Conservation (phyloP, 441 rosid species). For the Gossypium davidsonii region DNA sequence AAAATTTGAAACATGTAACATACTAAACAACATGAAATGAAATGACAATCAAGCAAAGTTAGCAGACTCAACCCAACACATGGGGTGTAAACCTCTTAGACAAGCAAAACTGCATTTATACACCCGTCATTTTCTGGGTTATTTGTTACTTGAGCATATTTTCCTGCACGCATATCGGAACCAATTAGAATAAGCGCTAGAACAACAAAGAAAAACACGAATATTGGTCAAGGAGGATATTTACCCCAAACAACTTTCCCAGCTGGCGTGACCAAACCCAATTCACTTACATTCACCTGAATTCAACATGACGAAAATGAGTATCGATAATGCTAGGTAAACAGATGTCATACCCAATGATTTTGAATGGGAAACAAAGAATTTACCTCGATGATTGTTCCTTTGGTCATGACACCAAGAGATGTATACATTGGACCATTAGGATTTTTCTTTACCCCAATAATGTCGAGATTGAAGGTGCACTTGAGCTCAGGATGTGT, state of each 20-base stretch:
- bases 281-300: slow-evolving; percentile 90
- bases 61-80: background rate
- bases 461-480: slow-evolving; percentile 83
- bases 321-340: background rate
- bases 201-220: background rate
- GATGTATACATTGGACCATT: slow-evolving; percentile 93
- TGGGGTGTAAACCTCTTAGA: slow-evolving; percentile 30
- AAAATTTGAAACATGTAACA: background rate
- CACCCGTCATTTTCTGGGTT: slow-evolving; percentile 93
- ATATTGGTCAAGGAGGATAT: background rate
- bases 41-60: background rate
- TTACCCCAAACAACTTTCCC: slow-evolving; percentile 97
- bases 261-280: slow-evolving; percentile 89
- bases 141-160: slow-evolving; percentile 89
- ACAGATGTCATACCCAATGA: background rate
- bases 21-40: background rate
- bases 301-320: background rate
- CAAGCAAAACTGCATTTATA: slow-evolving; percentile 81
- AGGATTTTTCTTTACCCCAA: slow-evolving; percentile 87
- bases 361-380: background rate
- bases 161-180: slow-evolving; percentile 46
- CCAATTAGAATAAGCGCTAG: background rate
- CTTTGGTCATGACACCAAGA: slow-evolving; percentile 87
- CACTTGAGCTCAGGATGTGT: slow-evolving; percentile 91
- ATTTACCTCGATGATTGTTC: slow-evolving; percentile 85